Evolutionary conservation across 2,329 filamentous ascomycete genomes (phyloP).

Genomic region (Fusarium equiseti): DNA sequence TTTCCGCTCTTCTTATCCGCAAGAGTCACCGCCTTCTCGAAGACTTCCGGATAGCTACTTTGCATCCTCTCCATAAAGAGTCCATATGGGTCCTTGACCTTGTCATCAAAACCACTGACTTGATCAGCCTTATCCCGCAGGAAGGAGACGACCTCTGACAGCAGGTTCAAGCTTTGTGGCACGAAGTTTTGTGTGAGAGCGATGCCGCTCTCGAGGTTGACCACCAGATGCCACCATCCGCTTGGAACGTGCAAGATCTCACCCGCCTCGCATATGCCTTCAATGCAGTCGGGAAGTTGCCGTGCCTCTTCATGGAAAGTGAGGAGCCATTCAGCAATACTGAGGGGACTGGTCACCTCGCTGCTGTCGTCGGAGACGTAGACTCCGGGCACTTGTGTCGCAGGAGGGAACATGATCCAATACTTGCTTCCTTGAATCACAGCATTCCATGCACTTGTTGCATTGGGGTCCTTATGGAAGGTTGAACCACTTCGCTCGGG

Average conservation of each 20-base stretch:
- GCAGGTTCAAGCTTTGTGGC: slow-evolving; percentile 69
- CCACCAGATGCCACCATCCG: slow-evolving; percentile 96
- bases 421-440: slow-evolving; percentile 92
- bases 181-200: slow-evolving; percentile 98
- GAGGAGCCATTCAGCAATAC: slow-evolving; percentile 96
- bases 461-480: slow-evolving; percentile 88
- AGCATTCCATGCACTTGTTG: slow-evolving; percentile 90
- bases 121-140: slow-evolving; percentile 85
- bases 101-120: slow-evolving; percentile 84
- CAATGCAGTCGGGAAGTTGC: slow-evolving; percentile 78
- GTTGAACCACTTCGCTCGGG: slow-evolving; percentile 90
- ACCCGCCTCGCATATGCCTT: slow-evolving; percentile 85
- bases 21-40: slow-evolving; percentile 73
- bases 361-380: slow-evolving; percentile 90
- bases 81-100: slow-evolving; percentile 77
- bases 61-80: slow-evolving; percentile 79
- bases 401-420: slow-evolving; percentile 97
- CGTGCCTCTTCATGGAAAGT: slow-evolving; percentile 89
- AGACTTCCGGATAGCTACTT: slow-evolving; percentile 72
- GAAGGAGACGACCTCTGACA: slow-evolving; percentile 82
- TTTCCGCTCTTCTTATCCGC: slow-evolving; percentile 73
- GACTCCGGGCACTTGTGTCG: slow-evolving; percentile 84
- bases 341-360: slow-evolving; percentile 92
- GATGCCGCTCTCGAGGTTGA: slow-evolving; percentile 86
- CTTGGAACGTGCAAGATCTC: slow-evolving; percentile 93